These are phyloP conservation scores for Myriosclerotinia duriaeana DNA, from an alignment of 2,329 filamentous ascomycete genomes.

Conservation along the genomic window DNA sequence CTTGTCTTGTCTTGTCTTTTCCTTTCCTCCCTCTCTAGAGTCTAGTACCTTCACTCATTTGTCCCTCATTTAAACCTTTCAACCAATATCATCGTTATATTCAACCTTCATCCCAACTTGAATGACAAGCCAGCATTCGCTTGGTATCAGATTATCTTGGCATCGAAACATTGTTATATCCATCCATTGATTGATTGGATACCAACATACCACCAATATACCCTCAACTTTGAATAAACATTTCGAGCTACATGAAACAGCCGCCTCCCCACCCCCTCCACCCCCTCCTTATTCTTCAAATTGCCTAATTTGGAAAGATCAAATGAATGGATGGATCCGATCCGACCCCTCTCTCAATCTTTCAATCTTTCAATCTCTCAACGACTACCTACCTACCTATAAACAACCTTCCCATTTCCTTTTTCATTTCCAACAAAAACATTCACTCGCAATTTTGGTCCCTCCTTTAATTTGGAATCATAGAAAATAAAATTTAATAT, in stretches of 20 bases:
- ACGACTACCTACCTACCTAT: no score
- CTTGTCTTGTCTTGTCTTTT: neutral
- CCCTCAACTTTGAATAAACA: neutral
- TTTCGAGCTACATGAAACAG: neutral
- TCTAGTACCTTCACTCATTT: neutral
- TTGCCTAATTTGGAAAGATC: constrained; percentile 4
- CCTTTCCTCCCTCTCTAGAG: neutral
- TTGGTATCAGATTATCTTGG: constrained; percentile 2
- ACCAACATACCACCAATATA: neutral
- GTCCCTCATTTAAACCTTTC: neutral
- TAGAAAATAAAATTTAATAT: no score
- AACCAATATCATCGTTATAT: constrained; percentile 6
- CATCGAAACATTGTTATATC: neutral
- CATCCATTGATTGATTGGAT: neutral
- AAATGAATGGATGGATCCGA: neutral
- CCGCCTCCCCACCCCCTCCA: neutral
- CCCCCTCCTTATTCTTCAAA: neutral
- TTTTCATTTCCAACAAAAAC: no score
- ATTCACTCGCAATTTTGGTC: no score
- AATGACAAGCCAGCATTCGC: no score
- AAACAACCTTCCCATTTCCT: no score
- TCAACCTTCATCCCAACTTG: neutral
- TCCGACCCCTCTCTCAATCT: no score
- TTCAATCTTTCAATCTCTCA: no score
- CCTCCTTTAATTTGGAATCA: no score